phyloP scores from a whole-genome alignment of 139 green algal genomes.

The Mychonastes homosphaera region DNA sequence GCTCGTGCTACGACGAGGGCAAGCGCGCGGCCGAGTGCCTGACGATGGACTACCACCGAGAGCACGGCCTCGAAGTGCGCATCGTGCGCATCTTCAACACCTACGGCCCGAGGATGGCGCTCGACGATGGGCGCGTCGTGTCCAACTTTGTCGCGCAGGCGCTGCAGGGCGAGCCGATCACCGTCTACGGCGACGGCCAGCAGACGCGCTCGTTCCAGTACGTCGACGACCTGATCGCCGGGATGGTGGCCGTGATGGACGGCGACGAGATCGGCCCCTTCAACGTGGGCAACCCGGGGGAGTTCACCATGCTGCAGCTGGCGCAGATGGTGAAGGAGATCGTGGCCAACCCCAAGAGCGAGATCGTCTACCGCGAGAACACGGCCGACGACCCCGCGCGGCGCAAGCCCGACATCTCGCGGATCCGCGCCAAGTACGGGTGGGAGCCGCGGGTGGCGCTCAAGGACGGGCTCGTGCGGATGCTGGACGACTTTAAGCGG shows the following conservation, averaged over 20 bases:
- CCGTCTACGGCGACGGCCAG: conserved; percentile 89
- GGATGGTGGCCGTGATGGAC: conserved; percentile 77
- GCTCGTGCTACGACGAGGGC: conserved; percentile 97
- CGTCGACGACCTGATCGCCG: conserved; percentile 81
- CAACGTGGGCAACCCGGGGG: conserved; percentile 96
- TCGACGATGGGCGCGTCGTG: conserved; percentile 97
- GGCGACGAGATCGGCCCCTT: conserved; percentile 87
- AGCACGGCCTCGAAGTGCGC: conserved; percentile 77
- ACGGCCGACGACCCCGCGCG: conserved; percentile 86
- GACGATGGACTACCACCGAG: conserved; percentile 91
- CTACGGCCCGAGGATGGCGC: conserved; percentile 92
- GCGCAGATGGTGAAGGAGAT: conserved; percentile 74
- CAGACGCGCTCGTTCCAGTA: conserved; percentile 98
- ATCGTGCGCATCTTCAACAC: conserved; percentile 99
- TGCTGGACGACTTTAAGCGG: conserved; percentile 93
- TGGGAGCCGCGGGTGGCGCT: conserved; percentile 92
- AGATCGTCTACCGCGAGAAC: conserved; percentile 82
- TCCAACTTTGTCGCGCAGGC: conserved; percentile 96
- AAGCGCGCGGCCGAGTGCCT: conserved; percentile 97
- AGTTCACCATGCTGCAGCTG: conserved; percentile 99
- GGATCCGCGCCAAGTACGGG: conserved; percentile 66
- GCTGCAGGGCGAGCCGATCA: conserved; percentile 71
- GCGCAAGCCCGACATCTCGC: conserved; percentile 77
- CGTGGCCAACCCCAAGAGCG: conserved; percentile 69
- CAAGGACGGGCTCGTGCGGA: conserved; percentile 68